Evolutionary conservation across 2,329 filamentous ascomycete species (phyloP).

Genomic region (Exophiala aquamarina): DNA sequence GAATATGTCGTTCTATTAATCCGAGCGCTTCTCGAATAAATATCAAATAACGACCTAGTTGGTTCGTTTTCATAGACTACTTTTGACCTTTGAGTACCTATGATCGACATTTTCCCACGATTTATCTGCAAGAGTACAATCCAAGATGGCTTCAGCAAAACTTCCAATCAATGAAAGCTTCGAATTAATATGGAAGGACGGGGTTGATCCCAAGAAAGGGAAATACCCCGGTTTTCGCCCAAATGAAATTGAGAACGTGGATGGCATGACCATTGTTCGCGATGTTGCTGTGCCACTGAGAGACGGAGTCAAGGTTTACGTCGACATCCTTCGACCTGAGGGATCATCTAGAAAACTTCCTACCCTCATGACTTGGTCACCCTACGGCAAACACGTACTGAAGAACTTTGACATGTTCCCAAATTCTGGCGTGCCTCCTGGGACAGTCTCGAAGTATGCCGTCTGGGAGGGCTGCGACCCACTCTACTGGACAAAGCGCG

Average conservation of each 20-base stretch:
- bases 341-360: slow-evolving; percentile 40
- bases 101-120: too few relatives aligned
- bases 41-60: too few relatives aligned
- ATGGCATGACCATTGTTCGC: slow-evolving; percentile 4
- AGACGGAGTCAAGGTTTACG: slow-evolving; percentile 4
- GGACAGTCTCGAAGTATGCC: slow-evolving; percentile 55
- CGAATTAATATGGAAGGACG: background rate
- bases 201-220: slow-evolving; percentile 2
- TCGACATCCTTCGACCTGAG: background rate
- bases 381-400: slow-evolving; percentile 62
- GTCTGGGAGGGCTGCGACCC: slow-evolving; percentile 59
- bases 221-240: slow-evolving; percentile 7
- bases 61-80: too few relatives aligned
- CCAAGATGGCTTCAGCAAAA: too few relatives aligned
- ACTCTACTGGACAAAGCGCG: background rate
- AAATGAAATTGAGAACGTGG: background rate
- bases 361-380: slow-evolving; percentile 68
- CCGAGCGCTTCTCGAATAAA: too few relatives aligned
- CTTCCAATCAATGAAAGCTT: too few relatives aligned
- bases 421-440: slow-evolving; percentile 31
- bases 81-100: too few relatives aligned
- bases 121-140: too few relatives aligned
- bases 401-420: slow-evolving; percentile 9
- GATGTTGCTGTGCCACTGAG: slow-evolving; percentile 8
- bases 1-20: too few relatives aligned